Base-by-base conservation (phyloP, 306 rosid genomes). In the Malus sieversii region DNA sequence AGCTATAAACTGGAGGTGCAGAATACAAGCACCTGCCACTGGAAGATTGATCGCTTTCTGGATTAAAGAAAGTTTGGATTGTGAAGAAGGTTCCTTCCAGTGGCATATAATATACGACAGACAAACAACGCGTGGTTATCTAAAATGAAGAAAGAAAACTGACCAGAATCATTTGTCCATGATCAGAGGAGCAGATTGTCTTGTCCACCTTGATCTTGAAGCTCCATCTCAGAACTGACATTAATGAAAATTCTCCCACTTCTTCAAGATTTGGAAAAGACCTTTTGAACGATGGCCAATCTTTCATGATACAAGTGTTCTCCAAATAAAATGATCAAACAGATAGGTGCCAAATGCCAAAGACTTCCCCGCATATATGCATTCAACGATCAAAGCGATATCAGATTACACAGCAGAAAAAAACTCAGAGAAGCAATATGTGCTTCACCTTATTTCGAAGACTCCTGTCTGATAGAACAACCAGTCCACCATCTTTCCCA, bases 81-180 rank as follows among this genome's bases (percentile, higher is more conserved):
- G 27, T n/a, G 22, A 57, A 57, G 25, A 12, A 57, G 62, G 1
- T 57, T 25, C 27, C 14, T 38, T 15, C 52, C 25, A 6, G 22
- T 22, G 5, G 53, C 53, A 38, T 35, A 22, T 35, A 27, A 32
- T 38, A 19, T 48, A 48, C 8, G 16, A 48, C 19, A 58, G 38
- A 22, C 35, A 58, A 25, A 46, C 32, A 60, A 9, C 75, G 14
- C 38, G 35, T 25, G 52, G 44, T 44, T 44, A 18, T 10, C 3
- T 4, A 61, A 18, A 44, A 25, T 16, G 55, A 76, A 60, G 73
- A 77, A 78, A 8, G 33, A 74, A 52, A 86, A 85, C 90, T 66
- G 60, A 92, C 98, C 97, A 93, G 88, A 78, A 87, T 77, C 71
- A 90, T 86, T 87, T 91, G 87, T 74, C 97, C 98, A 46, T 71